Evolutionary conservation across 163 green algal genomes (phyloP).

Genomic region (Scenedesmus sp.): DNA sequence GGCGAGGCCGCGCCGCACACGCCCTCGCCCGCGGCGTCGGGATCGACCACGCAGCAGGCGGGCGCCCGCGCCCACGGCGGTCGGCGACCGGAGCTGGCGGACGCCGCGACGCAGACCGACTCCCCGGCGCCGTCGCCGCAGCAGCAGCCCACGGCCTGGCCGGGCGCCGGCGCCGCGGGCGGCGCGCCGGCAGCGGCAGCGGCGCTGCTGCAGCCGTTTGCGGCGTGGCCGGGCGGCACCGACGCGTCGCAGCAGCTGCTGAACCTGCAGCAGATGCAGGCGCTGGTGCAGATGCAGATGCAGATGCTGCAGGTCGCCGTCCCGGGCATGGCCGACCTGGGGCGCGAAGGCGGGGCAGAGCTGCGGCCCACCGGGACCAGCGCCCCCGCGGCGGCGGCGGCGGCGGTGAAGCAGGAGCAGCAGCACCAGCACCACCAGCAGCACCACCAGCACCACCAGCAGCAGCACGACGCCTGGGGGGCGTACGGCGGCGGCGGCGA

Average conservation of each 20-base stretch:
- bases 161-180: constrained; percentile 10
- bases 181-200: constrained; percentile 20
- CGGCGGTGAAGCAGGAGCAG: no score
- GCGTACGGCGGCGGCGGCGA: no score
- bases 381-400: no score
- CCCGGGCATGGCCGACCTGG: background rate
- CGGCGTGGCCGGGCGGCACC: background rate
- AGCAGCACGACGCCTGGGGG: no score
- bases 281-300: constrained; percentile 3
- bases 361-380: no score
- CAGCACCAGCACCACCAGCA: no score
- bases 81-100: no score
- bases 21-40: no score
- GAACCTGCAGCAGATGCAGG: background rate
- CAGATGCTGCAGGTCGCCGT: constrained; percentile 14
- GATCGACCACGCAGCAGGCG: no score
- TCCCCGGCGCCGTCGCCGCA: background rate
- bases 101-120: background rate
- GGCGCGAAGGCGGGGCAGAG: no score
- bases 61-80: no score
- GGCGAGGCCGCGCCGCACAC: constrained; percentile 8
- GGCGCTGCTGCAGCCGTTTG: background rate
- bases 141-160: background rate
- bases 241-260: background rate
- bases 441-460: no score